phyloP scores from a whole-genome alignment of 1,284 basidiomycete species.

The Dichomitus squalens region DNA sequence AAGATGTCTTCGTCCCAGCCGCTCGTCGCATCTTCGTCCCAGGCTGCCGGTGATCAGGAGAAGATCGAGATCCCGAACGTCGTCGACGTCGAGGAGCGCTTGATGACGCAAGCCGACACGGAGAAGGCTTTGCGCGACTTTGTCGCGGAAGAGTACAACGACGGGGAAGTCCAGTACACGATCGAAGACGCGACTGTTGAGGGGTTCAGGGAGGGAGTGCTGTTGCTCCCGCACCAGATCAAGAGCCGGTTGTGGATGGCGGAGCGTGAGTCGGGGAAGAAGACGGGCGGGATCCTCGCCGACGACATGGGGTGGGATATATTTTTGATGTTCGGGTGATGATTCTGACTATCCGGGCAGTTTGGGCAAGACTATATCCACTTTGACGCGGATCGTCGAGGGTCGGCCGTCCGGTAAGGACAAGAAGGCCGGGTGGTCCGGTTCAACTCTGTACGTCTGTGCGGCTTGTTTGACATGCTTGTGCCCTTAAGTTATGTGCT shows the following conservation, averaged over 20 bases:
- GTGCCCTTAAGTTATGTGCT: neutral
- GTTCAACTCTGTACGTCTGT: slow-evolving; percentile 69
- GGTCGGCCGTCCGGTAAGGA: slow-evolving; percentile 72
- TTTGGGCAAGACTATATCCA: slow-evolving; percentile 94
- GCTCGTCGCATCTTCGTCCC: neutral
- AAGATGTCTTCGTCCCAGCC: neutral
- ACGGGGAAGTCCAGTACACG: slow-evolving; percentile 48
- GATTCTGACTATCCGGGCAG: slow-evolving; percentile 35
- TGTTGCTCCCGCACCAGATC: slow-evolving; percentile 86
- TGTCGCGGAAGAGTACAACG: slow-evolving; percentile 47
- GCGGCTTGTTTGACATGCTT: neutral
- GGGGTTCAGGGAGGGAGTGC: slow-evolving; percentile 72
- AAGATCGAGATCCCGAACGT: slow-evolving; percentile 37
- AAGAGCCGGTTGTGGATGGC: slow-evolving; percentile 88
- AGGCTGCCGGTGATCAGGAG: slow-evolving; percentile 2
- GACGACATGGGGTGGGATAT: slow-evolving; percentile 85
- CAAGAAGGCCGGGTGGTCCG: slow-evolving; percentile 70
- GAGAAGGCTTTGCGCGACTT: slow-evolving; percentile 68
- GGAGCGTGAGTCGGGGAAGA: slow-evolving; percentile 78
- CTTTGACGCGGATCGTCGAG: slow-evolving; percentile 81
- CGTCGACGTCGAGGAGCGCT: slow-evolving; percentile 38
- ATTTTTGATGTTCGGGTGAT: neutral
- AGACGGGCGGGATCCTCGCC: slow-evolving; percentile 86
- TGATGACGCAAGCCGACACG: slow-evolving; percentile 48
- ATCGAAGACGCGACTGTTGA: slow-evolving; percentile 68